Evolutionary conservation across 2,329 filamentous ascomycete species (phyloP).

Genomic region (Penicillium freii): DNA sequence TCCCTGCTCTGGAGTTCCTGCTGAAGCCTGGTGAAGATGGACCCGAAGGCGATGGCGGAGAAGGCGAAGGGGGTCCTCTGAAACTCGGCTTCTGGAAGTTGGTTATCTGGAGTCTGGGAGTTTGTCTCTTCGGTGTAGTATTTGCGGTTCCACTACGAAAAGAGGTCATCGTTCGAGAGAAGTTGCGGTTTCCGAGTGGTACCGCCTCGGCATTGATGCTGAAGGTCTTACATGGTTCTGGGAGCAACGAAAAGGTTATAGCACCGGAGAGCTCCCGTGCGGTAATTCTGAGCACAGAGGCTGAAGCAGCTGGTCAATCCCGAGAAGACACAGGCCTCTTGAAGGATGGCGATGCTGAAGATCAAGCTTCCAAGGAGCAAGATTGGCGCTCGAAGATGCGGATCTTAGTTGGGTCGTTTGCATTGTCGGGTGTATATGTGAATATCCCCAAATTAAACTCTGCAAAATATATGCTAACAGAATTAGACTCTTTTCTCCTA

Average conservation of each 20-base stretch:
- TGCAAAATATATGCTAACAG: conserved; percentile 13
- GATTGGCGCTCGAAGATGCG: conserved; percentile 64
- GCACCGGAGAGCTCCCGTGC: conserved; percentile 15
- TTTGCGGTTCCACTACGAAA: conserved; percentile 89
- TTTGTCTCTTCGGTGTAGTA: conserved; percentile 95
- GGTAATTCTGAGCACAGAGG: conserved; percentile 26
- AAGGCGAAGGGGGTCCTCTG: conserved; percentile 76
- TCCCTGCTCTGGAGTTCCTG: conserved; percentile 87
- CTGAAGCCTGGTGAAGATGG: conserved; percentile 75
- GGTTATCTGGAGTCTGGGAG: conserved; percentile 84
- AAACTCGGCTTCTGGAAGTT: conserved; percentile 71
- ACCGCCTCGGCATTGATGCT: conserved; percentile 96
- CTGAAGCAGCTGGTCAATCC: conserved; percentile 31
- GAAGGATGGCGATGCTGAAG: conserved; percentile 39
- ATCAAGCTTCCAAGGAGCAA: conserved; percentile 39
- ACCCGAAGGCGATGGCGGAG: conserved; percentile 66
- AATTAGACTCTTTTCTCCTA: conserved; percentile 79
- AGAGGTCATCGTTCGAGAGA: conserved; percentile 90
- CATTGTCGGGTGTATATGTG: conserved; percentile 56
- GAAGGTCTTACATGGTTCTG: conserved; percentile 73
- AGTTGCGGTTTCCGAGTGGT: conserved; percentile 89
- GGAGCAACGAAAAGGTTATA: conserved; percentile 43
- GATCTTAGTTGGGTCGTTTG: conserved; percentile 59
- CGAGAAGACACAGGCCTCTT: conserved; percentile 48
- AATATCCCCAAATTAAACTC: conserved; percentile 14